Base-by-base conservation (phyloP, 1,139 yeast genomes). In the Wickerhamomyces sp. region DNA sequence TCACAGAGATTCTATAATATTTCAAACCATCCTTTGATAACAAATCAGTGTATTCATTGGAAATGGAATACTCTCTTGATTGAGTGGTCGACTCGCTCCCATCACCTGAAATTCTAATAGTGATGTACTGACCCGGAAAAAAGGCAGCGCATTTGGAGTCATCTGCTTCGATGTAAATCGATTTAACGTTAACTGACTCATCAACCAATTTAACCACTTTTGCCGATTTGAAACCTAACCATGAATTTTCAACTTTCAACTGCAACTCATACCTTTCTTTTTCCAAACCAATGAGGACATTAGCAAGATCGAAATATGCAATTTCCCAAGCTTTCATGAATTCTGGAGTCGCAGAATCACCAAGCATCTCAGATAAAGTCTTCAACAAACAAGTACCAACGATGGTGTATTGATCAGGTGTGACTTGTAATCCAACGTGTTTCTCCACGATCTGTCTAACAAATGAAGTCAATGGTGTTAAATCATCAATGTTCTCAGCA, bases 231-330 rank as follows among this genome's bases (percentile, higher is more conserved):
- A 75, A 78, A 4, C 75, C 78, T 18, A 59, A 49, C 86, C 86
- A 79, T 14, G 68, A 67, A 21, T 54, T 50, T 13, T 55, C 47
- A 12, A 46, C 40, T 25, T 41, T 51, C 20, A 44, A 29, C 27
- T 59, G 61, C 27, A 57, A 48, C 16, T 57, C 52, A 52, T 78
- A 80, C 46, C 66, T 55, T 7, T 58, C 58, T 36, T 59, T 61
- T 56, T 81, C 89, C 21, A 73, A 70, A 32, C 65, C 61, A 49
- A 81, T 81, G 45, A 81, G 65, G 13, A 76, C 55, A 41, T 74
- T 68, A 4, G 88, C 88, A 42, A 81, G 65, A 42, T 72, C 76
- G 26, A 71, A 72, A 54, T 80, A 81, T 3, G 88, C 87, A 31
- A 62, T 69, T 18, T 66, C 64, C 86, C 87, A 80, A n/a, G 86